phyloP scores from a whole-genome alignment of 108 stramenopile genomes.

The Cyclotella distinguenda region DNA sequence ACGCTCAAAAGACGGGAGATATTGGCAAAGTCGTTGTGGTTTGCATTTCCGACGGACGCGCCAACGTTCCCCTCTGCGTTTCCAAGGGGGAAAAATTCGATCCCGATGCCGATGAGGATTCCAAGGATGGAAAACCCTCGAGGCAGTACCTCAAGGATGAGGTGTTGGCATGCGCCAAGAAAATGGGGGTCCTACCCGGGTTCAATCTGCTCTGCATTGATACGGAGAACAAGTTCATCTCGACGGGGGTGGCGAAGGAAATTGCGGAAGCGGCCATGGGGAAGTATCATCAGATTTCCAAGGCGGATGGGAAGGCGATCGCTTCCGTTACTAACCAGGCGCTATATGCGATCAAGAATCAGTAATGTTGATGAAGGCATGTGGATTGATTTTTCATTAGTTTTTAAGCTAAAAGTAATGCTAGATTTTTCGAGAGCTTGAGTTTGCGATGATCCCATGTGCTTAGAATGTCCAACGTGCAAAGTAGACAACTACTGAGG shows the following conservation, averaged over 20 bases:
- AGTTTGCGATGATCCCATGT: too few relatives aligned
- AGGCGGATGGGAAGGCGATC: conserved; percentile 88
- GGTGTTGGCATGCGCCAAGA: conserved; percentile 89
- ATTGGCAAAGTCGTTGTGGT: conserved; percentile 96
- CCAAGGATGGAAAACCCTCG: conserved; percentile 92
- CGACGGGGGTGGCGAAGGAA: conserved; percentile 95
- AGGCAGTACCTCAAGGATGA: conserved; percentile 92
- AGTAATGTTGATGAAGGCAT: conserved; percentile 13
- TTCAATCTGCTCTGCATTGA: conserved; percentile 94
- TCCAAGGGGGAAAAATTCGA: conserved; percentile 89
- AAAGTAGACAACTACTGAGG: too few relatives aligned
- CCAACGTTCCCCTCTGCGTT: conserved; percentile 90
- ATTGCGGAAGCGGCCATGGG: conserved; percentile 90
- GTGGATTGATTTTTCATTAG: background rate
- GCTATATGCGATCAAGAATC: conserved; percentile 72
- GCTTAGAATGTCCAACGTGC: too few relatives aligned
- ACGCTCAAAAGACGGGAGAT: conserved; percentile 93
- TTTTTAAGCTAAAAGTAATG: too few relatives aligned
- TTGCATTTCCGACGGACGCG: conserved; percentile 92
- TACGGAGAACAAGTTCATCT: conserved; percentile 96
- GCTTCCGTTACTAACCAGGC: conserved; percentile 78
- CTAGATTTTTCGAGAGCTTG: too few relatives aligned
- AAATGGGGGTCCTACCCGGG: conserved; percentile 79
- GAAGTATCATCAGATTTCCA: conserved; percentile 87
- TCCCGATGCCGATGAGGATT: conserved; percentile 76